phyloP scores from a whole-genome alignment of 441 rosid genomes.

The Omphalea diandra region DNA sequence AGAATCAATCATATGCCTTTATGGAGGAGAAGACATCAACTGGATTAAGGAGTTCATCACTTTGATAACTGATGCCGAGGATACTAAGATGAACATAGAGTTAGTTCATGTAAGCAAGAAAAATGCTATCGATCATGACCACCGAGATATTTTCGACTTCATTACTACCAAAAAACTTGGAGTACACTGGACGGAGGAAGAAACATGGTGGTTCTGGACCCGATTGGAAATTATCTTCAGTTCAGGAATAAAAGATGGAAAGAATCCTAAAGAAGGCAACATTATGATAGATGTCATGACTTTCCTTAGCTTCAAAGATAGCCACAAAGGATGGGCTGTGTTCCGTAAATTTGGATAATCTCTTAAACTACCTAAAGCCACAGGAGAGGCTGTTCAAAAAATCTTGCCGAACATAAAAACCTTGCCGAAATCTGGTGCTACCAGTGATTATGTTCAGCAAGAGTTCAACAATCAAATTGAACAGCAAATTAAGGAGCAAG shows the following conservation, averaged over 20 bases:
- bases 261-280: not conserved
- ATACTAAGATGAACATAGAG: not conserved
- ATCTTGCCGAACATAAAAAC: not conserved
- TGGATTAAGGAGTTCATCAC: not conserved
- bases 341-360: not conserved
- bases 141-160: not conserved
- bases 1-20: conserved; percentile 5
- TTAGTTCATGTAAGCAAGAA: conserved; percentile 5
- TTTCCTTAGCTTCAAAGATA: not conserved
- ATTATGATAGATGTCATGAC: conserved; percentile 9
- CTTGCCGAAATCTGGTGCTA: not conserved
- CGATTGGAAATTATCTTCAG: not conserved
- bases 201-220: conserved; percentile 1
- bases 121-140: not conserved
- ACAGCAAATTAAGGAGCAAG: not conserved
- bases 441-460: not conserved
- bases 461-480: not conserved
- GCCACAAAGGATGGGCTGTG: conserved; percentile 1
- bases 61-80: not conserved
- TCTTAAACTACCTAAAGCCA: not conserved
- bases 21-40: not conserved
- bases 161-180: not conserved
- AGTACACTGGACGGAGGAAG: not conserved
- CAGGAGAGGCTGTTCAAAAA: not conserved
- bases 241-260: not conserved